Conservation (phyloP, 2,329 filamentous ascomycete genomes). For the Macrophomina tecta region DNA sequence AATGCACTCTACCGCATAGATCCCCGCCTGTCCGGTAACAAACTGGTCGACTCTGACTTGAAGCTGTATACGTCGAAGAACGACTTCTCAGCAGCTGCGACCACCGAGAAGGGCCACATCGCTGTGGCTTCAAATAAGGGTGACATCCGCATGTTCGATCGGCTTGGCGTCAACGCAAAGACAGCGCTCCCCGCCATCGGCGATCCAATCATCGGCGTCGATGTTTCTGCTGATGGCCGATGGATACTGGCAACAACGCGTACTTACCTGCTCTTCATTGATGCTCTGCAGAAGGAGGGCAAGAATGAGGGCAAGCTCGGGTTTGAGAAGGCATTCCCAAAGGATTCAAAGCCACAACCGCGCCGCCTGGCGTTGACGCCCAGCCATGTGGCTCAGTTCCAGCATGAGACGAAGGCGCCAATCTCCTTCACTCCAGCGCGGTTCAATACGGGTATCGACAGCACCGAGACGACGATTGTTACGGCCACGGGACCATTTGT, state of each 20-base stretch:
- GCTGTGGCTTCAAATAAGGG: conserved; percentile 98
- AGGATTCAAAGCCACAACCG: conserved; percentile 91
- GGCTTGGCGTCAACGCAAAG: conserved; percentile 95
- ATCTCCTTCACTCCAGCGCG: conserved; percentile 88
- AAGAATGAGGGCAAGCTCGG: conserved; percentile 99
- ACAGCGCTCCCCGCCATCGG: conserved; percentile 94
- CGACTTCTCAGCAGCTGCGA: conserved; percentile 92
- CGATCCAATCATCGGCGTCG: conserved; percentile 91
- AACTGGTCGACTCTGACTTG: conserved; percentile 88
- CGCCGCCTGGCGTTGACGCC: conserved; percentile 87
- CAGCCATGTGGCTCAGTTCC: conserved; percentile 94
- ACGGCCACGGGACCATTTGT: conserved; percentile 97
- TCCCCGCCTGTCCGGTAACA: conserved; percentile 85
- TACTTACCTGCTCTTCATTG: conserved; percentile 93
- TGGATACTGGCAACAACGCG: conserved; percentile 95
- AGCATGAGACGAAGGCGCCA: conserved; percentile 88
- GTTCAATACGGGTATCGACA: conserved; percentile 87
- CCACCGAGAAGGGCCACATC: conserved; percentile 95
- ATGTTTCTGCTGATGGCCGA: conserved; percentile 92
- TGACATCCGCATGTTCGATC: conserved; percentile 95
- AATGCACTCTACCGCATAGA: conserved; percentile 95
- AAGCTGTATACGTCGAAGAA: conserved; percentile 98
- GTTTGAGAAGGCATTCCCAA: conserved; percentile 91
- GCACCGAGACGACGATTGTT: conserved; percentile 90
- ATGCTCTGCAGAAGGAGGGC: conserved; percentile 86